Conservation (phyloP, 257 asterid genomes). For the Solanum piurae region DNA sequence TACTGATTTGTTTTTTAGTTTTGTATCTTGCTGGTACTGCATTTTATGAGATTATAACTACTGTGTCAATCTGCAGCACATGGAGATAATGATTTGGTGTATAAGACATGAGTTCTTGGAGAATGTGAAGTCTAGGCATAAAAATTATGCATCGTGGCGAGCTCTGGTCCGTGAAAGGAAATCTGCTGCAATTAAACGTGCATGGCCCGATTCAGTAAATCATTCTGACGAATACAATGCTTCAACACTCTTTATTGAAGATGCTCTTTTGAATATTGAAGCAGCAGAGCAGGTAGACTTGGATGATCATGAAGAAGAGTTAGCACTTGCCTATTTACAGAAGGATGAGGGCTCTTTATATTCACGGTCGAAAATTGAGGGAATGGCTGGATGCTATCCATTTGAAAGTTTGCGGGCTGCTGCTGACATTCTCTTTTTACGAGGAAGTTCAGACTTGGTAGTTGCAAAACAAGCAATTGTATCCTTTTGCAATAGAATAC, state of each 20-base stretch:
- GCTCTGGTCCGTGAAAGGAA: conserved; percentile 57
- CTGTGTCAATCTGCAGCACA: conserved; percentile 43
- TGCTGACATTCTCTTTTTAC: conserved; percentile 76
- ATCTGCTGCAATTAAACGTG: conserved; percentile 53
- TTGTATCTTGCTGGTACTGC: not conserved
- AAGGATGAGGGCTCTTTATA: conserved; percentile 29
- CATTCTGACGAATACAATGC: conserved; percentile 23
- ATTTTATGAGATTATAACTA: not conserved
- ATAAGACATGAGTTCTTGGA: conserved; percentile 68
- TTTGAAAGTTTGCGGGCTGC: conserved; percentile 70
- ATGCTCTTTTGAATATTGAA: conserved; percentile 79
- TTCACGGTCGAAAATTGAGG: conserved; percentile 46
- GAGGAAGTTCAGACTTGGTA: conserved; percentile 81
- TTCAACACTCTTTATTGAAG: conserved; percentile 76
- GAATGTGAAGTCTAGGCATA: conserved; percentile 43
- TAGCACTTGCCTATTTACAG: conserved; percentile 31
- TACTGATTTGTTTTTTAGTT: not conserved
- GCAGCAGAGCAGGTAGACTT: conserved; percentile 37
- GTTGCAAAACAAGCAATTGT: conserved; percentile 90
- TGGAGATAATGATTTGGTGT: conserved; percentile 89
- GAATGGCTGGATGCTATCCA: conserved; percentile 74
- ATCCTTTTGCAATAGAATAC: conserved; percentile 33
- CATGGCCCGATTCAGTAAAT: conserved; percentile 62
- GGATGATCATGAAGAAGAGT: conserved; percentile 39
- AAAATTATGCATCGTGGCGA: conserved; percentile 51